A percentile compares a stretch with the other conserved stretches of the same genome.
phyloP scores from a whole-genome alignment of 2,329 filamentous ascomycete genomes.

The Ceratocystis lukuohia region DNA sequence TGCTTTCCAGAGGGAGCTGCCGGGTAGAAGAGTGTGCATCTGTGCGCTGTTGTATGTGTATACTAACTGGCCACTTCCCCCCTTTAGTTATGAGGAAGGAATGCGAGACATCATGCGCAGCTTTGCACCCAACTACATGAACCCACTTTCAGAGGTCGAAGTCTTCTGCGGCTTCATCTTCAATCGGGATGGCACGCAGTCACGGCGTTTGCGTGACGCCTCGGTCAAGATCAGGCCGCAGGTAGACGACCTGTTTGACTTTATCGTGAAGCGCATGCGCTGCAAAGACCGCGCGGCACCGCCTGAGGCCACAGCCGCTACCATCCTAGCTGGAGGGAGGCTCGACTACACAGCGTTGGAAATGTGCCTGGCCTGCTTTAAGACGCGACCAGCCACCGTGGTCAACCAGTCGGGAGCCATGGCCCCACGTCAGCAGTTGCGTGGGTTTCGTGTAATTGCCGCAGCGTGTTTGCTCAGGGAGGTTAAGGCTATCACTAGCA shows the following conservation, averaged over 20 bases:
- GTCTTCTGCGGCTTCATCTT: constrained; percentile 44
- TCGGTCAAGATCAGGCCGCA: constrained; percentile 40
- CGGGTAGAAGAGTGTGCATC: not conserved
- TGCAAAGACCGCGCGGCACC: constrained; percentile 9
- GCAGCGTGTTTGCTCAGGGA: constrained; percentile 28
- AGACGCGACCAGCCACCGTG: constrained; percentile 25
- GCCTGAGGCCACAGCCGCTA: not conserved
- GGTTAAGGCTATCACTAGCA: constrained; percentile 21
- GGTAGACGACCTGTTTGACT: constrained; percentile 35
- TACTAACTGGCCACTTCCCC: not conserved
- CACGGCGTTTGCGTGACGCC: constrained; percentile 37
- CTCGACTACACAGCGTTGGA: constrained; percentile 15
- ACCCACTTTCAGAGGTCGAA: constrained; percentile 36
- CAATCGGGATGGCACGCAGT: constrained; percentile 37
- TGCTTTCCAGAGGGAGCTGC: not conserved
- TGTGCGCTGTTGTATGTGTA: not conserved
- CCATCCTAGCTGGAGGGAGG: not conserved
- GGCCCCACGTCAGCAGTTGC: constrained; percentile 21
- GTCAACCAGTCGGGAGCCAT: constrained; percentile 19
- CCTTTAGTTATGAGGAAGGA: constrained; percentile 14
- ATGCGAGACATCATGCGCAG: constrained; percentile 24
- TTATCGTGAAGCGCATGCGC: constrained; percentile 30
- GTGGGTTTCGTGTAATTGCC: constrained; percentile 30
- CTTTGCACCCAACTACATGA: constrained; percentile 29
- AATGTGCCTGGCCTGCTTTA: constrained; percentile 21